Evolutionary conservation across 495 filamentous ascomycete species (phyloP), one percentile per base, ranked within the genome.

Genomic region (Aspergillus coremiiformis): DNA sequence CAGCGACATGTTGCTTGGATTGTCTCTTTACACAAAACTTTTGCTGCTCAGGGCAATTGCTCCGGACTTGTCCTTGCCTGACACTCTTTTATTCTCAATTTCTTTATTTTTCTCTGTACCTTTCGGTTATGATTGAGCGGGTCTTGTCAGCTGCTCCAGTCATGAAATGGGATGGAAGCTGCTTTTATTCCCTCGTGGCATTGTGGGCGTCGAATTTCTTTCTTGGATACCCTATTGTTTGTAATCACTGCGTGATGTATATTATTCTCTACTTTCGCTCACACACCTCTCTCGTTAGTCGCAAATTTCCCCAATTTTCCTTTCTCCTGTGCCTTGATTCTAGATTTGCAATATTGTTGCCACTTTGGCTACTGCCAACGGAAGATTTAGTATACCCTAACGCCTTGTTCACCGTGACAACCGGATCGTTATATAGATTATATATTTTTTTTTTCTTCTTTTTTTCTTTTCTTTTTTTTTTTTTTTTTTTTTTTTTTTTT

Each of bases 161-260:
- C 17, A 15, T 39, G 42, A 44, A 12, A 44, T 35, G 29, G 30
- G 37, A 41, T 41, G 37, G 37, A 21, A 41, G 37, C 17, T 41
- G n/a, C 17, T 21, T 5, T 9, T 41, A 6, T 30, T 44, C 14
- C 29, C 29, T 45, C 49, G 20, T 42, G 29, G 24, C 44, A 49
- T 54, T 57, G 47, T 53, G 33, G 33, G 45, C 55, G 48, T 57
- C 56, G 46, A 42, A 54, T 54, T 65, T 54, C 54, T 56, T 58
- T 60, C 57, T 59, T 60, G 52, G 61, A 63, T 63, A 60, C 61
- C 57, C 57, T 42, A 52, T 49, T 52, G 21, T 27, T 48, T 55
- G 30, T 55, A 55, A 57, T 55, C 60, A 59, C 52, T 57, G 60
- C 26, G 54, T 63, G 56, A 65, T 59, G 45, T 50, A 41, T 47